phyloP scores from a whole-genome alignment of 805 yeast genomes.

The Metschnikowia aberdeeniae region DNA sequence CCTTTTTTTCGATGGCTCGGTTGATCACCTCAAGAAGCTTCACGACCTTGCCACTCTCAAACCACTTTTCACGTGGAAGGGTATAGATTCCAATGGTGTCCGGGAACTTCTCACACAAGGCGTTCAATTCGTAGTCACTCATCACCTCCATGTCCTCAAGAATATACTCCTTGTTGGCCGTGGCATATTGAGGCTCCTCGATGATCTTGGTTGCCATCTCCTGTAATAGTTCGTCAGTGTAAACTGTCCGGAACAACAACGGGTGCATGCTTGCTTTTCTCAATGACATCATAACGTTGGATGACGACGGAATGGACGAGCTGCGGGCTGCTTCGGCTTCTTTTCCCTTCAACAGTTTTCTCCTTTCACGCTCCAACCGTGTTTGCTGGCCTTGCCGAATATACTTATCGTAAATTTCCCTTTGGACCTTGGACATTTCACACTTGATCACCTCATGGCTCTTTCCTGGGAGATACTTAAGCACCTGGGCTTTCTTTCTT shows the following conservation, averaged over 20 bases:
- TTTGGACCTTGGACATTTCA: conserved; percentile 54
- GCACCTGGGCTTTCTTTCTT: conserved; percentile 87
- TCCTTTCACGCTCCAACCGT: conserved; percentile 40
- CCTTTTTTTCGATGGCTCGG: conserved; percentile 52
- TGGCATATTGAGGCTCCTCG: conserved; percentile 73
- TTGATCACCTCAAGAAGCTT: conserved; percentile 56
- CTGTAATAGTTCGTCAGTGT: conserved; percentile 49
- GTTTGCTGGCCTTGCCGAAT: conserved; percentile 42
- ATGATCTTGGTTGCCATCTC: conserved; percentile 76
- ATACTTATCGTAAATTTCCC: conserved; percentile 56
- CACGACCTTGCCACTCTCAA: conserved; percentile 71
- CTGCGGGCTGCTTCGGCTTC: conserved; percentile 31
- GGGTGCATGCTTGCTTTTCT: conserved; percentile 95
- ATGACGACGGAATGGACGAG: conserved; percentile 40
- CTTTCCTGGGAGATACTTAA: conserved; percentile 83
- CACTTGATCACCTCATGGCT: conserved; percentile 61
- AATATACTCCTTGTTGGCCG: conserved; percentile 74
- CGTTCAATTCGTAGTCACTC: conserved; percentile 86
- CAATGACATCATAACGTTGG: conserved; percentile 79
- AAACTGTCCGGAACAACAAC: conserved; percentile 66
- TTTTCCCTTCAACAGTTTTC: conserved; percentile 35
- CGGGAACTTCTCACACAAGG: conserved; percentile 69
- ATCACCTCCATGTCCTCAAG: conserved; percentile 92
- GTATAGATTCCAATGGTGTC: conserved; percentile 51
- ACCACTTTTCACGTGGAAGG: conserved; percentile 51